Evolutionary conservation across 2,329 filamentous ascomycete species (phyloP).

Genomic region (Colletotrichum tofieldiae): DNA sequence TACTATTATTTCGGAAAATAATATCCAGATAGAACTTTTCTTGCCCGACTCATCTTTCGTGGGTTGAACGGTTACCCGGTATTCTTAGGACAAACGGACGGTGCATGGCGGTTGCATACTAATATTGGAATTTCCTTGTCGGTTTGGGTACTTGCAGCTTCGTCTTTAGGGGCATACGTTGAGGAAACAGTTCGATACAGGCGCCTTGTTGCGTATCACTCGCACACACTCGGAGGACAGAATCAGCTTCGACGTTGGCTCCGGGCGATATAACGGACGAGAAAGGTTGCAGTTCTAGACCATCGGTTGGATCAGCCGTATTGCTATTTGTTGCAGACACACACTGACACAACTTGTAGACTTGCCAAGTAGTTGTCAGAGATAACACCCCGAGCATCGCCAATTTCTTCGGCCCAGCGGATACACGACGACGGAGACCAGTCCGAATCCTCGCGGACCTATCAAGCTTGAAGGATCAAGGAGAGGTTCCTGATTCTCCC

Average conservation of each 20-base stretch:
- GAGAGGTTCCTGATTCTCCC: no score
- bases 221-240: not conserved
- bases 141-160: conserved; percentile 40
- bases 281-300: not conserved
- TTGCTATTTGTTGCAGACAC: not conserved
- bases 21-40: conserved; percentile 28
- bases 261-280: not conserved
- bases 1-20: conserved; percentile 14
- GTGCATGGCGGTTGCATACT: conserved; percentile 38
- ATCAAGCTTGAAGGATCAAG: not conserved
- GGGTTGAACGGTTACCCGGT: conserved; percentile 31
- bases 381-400: not conserved
- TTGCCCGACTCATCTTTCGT: conserved; percentile 19
- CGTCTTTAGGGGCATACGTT: conserved; percentile 18
- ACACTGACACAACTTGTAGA: not conserved
- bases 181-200: conserved; percentile 23
- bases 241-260: not conserved
- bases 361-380: not conserved
- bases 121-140: conserved; percentile 37
- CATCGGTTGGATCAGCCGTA: conserved; percentile 1
- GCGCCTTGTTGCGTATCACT: not conserved
- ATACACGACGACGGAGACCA: not conserved
- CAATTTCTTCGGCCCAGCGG: not conserved
- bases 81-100: conserved; percentile 42
- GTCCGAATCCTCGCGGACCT: not conserved